A percentile compares a stretch with the other conserved stretches of the same genome.
Conservation (phyloP, 371 early-diverging fungal species). For the Mortierella sp. region DNA sequence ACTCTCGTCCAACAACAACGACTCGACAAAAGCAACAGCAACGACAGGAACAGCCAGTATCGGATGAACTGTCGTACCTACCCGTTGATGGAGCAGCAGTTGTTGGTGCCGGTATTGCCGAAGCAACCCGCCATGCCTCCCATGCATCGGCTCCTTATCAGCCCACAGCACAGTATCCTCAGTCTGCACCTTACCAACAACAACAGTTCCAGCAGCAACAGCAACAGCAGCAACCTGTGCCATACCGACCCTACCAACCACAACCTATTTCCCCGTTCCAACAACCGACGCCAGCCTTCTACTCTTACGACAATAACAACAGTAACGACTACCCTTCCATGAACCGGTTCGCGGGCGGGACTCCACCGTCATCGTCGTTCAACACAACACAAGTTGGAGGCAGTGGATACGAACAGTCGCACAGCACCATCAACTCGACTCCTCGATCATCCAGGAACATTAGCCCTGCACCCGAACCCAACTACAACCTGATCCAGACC, state of each 20-base stretch:
- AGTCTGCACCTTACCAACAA: neutral
- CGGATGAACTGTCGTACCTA: neutral
- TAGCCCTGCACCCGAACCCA: neutral
- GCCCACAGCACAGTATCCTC: neutral
- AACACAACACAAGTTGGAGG: neutral
- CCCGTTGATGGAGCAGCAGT: neutral
- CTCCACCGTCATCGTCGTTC: neutral
- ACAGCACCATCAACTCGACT: constrained; percentile 10
- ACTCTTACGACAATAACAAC: neutral
- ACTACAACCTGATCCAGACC: constrained; percentile 15
- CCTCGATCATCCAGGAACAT: constrained; percentile 17
- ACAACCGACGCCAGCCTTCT: neutral
- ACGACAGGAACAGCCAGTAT: neutral
- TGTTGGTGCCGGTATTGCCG: neutral
- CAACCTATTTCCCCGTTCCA: neutral
- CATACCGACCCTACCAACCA: neutral
- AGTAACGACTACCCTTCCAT: neutral
- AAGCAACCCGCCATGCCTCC: neutral
- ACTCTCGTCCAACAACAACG: neutral
- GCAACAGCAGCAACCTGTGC: neutral
- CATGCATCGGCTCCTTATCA: neutral
- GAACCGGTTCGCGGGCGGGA: neutral
- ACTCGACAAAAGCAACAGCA: neutral
- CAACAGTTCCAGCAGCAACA: neutral
- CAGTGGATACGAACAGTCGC: neutral